phyloP scores from a whole-genome alignment of 1,139 yeast genomes.

The Diutina siamensis region DNA sequence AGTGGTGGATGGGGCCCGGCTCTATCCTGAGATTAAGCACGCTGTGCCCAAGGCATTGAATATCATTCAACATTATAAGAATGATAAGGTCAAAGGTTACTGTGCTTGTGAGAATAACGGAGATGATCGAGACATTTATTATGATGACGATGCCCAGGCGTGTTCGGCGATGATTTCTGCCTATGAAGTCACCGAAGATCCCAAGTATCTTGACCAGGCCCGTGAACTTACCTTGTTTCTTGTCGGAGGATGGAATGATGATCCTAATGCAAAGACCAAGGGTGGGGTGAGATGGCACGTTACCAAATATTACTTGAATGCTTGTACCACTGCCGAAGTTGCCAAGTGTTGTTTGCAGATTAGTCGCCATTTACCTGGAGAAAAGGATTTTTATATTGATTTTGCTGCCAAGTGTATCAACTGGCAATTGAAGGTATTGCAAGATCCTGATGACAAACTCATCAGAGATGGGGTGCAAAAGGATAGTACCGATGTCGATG shows the following conservation, averaged over 20 bases:
- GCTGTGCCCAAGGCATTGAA: conserved; percentile 43
- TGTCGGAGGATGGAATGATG: conserved; percentile 55
- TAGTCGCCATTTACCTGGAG: conserved; percentile 40
- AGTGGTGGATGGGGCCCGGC: conserved; percentile 48
- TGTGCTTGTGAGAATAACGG: conserved; percentile 44
- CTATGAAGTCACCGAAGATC: conserved; percentile 55
- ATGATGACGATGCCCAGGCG: conserved; percentile 70
- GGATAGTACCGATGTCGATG: conserved; percentile 32
- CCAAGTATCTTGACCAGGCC: conserved; percentile 42
- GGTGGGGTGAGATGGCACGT: conserved; percentile 68
- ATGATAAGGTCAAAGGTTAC: conserved; percentile 37
- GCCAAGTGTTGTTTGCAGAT: conserved; percentile 56
- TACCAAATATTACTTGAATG: conserved; percentile 44
- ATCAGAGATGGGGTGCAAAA: conserved; percentile 54
- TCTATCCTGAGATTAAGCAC: conserved; percentile 45
- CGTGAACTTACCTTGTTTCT: conserved; percentile 49
- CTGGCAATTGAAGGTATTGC: conserved; percentile 42
- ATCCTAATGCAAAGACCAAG: conserved; percentile 20
- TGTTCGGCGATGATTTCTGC: conserved; percentile 58
- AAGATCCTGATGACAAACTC: conserved; percentile 44
- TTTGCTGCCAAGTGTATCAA: conserved; percentile 45
- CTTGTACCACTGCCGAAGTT: conserved; percentile 64
- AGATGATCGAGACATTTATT: conserved; percentile 53
- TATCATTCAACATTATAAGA: conserved; percentile 43
- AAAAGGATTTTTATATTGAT: conserved; percentile 30